Conservation (phyloP, 495 filamentous ascomycete genomes). For the Alectoria sarmentosa region DNA sequence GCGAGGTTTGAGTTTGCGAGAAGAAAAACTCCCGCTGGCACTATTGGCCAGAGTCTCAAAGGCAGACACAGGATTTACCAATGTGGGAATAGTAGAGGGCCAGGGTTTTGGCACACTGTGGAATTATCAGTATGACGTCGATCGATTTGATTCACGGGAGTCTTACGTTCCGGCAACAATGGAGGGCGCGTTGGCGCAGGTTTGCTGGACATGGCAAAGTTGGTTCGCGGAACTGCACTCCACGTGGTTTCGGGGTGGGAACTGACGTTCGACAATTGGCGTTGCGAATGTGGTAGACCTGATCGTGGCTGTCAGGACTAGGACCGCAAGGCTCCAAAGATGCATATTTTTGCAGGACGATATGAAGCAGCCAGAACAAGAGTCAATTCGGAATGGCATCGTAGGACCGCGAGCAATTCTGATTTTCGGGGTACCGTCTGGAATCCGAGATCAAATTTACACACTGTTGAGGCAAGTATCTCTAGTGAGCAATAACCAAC, state of each 20-base stretch:
- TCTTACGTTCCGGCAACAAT: constrained; percentile 3
- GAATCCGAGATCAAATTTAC: neutral
- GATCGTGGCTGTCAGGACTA: neutral
- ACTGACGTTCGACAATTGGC: neutral
- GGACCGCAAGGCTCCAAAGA: neutral
- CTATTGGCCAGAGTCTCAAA: neutral
- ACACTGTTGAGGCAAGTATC: neutral
- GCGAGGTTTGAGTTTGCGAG: neutral
- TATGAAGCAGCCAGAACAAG: neutral
- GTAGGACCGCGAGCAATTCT: neutral
- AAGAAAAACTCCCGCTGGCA: neutral
- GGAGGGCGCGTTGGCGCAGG: neutral
- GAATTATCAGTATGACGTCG: neutral
- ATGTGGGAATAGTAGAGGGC: neutral
- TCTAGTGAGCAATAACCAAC: neutral
- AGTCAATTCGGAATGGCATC: neutral
- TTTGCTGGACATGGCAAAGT: neutral
- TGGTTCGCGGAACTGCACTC: neutral
- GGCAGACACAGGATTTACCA: neutral
- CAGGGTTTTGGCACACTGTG: neutral
- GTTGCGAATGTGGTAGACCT: neutral
- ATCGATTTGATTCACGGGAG: neutral
- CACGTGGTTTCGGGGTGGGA: neutral
- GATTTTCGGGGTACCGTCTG: neutral
- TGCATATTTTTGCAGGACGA: neutral